Percentiles rank a stretch among this genome's conserved stretches.
Conservation (phyloP, 495 filamentous ascomycete species). For the Hyaloscypha hepaticicola region DNA sequence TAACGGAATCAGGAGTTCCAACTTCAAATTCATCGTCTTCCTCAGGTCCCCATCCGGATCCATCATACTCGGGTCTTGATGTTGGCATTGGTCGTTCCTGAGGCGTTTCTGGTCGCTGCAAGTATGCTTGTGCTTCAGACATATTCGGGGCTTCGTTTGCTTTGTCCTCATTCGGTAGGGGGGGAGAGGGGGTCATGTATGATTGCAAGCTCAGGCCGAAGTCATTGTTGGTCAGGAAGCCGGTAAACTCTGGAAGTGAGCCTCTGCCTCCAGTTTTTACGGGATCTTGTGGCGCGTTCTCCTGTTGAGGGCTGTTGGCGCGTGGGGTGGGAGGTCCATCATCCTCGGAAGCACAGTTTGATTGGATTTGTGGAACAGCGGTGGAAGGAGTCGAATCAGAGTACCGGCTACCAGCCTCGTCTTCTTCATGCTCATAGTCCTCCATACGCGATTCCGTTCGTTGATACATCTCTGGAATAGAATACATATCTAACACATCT, state of each 20-base stretch:
- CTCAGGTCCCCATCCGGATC: conserved; percentile 52
- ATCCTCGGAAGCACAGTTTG: conserved; percentile 32
- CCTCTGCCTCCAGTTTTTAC: conserved; percentile 29
- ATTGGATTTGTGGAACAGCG: conserved; percentile 27
- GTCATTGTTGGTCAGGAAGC: conserved; percentile 46
- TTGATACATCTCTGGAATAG: conserved; percentile 64
- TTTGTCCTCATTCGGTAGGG: conserved; percentile 34
- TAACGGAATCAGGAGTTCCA: conserved; percentile 90
- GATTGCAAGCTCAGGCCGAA: conserved; percentile 50
- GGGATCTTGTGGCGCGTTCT: conserved; percentile 29
- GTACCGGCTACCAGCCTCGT: conserved; percentile 46
- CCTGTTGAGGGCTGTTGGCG: conserved; percentile 31
- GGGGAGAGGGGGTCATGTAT: conserved; percentile 55
- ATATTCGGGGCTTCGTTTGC: conserved; percentile 31
- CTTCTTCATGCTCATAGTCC: conserved; percentile 46
- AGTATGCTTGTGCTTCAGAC: conserved; percentile 48
- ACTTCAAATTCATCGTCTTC: conserved; percentile 59
- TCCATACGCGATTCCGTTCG: conserved; percentile 26
- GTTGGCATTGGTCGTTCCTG: conserved; percentile 49
- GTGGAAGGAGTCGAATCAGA: conserved; percentile 37
- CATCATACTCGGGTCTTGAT: conserved; percentile 49
- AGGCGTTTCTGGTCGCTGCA: conserved; percentile 63
- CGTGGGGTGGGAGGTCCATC: conserved; percentile 40
- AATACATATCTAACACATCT: conserved; percentile 63
- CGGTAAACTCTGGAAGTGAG: conserved; percentile 48